Conservation (phyloP, 192 early-diverging fungal genomes). For the Backusella morwellensis region DNA sequence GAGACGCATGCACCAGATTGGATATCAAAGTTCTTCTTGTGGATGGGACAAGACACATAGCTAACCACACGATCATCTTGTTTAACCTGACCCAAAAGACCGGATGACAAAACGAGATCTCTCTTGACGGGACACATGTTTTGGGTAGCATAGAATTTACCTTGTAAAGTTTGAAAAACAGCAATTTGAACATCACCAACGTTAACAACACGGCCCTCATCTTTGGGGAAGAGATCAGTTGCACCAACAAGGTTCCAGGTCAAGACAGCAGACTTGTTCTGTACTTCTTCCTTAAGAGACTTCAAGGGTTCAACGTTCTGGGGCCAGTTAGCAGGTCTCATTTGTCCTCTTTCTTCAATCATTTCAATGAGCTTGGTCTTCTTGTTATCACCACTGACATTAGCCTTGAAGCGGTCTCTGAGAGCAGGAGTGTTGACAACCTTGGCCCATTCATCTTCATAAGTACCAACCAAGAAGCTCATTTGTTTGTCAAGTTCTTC, state of each 20-base stretch:
- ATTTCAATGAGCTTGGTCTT: constrained; percentile 47
- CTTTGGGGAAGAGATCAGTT: constrained; percentile 39
- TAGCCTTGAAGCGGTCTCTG: constrained; percentile 57
- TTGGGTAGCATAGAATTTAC: constrained; percentile 68
- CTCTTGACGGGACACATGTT: constrained; percentile 80
- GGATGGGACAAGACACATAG: constrained; percentile 67
- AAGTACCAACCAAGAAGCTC: constrained; percentile 53
- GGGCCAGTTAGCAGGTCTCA: constrained; percentile 62
- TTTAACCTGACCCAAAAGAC: constrained; percentile 48
- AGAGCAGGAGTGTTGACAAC: constrained; percentile 58
- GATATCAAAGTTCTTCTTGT: constrained; percentile 61
- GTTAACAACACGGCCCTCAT: constrained; percentile 52
- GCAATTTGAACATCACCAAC: constrained; percentile 66
- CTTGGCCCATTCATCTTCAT: constrained; percentile 64
- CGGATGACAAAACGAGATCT: constrained; percentile 62
- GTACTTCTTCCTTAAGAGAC: constrained; percentile 18
- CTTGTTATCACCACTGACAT: constrained; percentile 57
- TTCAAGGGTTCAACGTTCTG: constrained; percentile 31
- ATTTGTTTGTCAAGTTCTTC: constrained; percentile 68
- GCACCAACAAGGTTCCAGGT: constrained; percentile 41
- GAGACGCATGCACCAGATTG: constrained; percentile 49
- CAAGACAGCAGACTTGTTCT: constrained; percentile 3
- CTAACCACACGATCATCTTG: constrained; percentile 32
- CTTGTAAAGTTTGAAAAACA: constrained; percentile 45
- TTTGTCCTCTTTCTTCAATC: constrained; percentile 62